Percentiles rank a stretch among this genome's conserved stretches.
These are phyloP conservation scores for Erysimum cheiri DNA, from an alignment of 441 rosid species.

Conservation along the genomic window DNA sequence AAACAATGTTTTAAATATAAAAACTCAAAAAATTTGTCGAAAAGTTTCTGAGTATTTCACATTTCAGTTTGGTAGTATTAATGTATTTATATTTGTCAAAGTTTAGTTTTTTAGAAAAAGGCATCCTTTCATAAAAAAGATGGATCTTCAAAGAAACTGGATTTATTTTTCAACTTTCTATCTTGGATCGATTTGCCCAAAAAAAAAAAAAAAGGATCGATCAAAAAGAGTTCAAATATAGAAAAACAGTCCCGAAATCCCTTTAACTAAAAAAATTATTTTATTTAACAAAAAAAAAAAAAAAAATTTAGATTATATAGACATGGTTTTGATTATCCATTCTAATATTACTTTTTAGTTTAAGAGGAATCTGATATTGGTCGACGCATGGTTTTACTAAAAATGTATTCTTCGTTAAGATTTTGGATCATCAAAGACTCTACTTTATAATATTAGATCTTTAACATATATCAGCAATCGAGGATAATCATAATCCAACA, in stretches of 20 bases:
- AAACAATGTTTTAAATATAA: constrained; percentile 3
- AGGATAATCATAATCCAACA: constrained; percentile 25
- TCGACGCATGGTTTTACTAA: background rate
- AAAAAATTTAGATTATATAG: background rate
- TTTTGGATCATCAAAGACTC: background rate
- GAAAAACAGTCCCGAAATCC: background rate
- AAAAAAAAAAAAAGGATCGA: too few relatives aligned
- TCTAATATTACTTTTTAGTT: background rate
- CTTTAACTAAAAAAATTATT: background rate
- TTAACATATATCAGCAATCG: background rate
- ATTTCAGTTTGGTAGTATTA: background rate
- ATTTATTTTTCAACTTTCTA: background rate
- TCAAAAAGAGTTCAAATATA: background rate
- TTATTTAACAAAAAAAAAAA: background rate
- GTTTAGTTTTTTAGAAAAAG: background rate
- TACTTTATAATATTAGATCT: too few relatives aligned
- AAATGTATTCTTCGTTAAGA: too few relatives aligned
- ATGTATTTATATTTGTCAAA: too few relatives aligned
- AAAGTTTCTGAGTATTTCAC: background rate
- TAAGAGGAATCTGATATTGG: background rate
- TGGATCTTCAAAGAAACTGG: background rate
- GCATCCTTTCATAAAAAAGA: background rate
- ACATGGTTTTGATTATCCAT: background rate
- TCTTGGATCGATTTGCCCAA: background rate
- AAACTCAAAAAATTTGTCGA: background rate